Percentiles rank a stretch among this genome's conserved stretches.
Conservation (phyloP, 1,284 basidiomycete genomes). For the Naganishia sp. region DNA sequence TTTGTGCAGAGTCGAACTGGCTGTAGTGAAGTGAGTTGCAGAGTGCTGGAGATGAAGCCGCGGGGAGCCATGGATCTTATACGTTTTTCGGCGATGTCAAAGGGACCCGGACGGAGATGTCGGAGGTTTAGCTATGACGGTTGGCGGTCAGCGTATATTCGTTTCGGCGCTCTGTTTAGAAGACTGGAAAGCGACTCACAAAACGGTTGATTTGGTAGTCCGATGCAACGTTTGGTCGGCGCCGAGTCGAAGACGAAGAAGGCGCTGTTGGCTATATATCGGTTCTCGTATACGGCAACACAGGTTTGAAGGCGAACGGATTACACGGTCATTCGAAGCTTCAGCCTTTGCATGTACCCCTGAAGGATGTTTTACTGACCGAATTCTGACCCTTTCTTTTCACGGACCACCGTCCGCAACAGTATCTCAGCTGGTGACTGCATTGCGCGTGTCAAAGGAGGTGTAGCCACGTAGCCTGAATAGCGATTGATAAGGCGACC, state of each 20-base stretch:
- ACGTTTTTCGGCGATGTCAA: not conserved
- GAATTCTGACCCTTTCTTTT: not conserved
- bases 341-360: no score
- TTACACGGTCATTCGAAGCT: no score
- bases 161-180: not conserved
- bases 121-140: not conserved
- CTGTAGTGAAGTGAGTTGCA: not conserved
- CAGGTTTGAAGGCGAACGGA: no score
- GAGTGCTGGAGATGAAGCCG: not conserved
- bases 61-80: slow-evolving; percentile 4
- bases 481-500: not conserved
- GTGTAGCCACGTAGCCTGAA: not conserved
- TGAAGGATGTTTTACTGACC: not conserved
- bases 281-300: not conserved
- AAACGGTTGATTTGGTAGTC: no score
- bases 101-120: no score
- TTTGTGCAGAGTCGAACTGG: not conserved
- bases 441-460: not conserved
- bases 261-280: not conserved
- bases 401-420: not conserved
- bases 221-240: no score
- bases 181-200: no score
- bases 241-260: no score
- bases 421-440: not conserved
- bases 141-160: not conserved